A percentile compares a stretch with the other conserved stretches of the same genome.
Conservation (phyloP, 2,329 filamentous ascomycete genomes). For the Hortaea sp. region DNA sequence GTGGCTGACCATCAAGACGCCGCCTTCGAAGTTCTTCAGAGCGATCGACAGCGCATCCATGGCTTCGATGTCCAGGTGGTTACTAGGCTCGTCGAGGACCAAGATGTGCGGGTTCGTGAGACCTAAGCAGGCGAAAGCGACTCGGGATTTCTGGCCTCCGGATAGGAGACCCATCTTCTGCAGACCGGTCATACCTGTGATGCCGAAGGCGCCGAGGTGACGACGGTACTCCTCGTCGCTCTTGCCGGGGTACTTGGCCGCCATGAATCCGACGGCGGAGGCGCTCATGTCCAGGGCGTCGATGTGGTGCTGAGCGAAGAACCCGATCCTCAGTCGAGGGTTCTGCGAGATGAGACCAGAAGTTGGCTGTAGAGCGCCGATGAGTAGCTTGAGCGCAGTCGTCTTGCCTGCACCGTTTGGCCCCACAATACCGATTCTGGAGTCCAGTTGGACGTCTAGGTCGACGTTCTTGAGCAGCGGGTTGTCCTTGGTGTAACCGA, state of each 20-base stretch:
- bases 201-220: constrained; percentile 76
- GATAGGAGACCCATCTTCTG: constrained; percentile 93
- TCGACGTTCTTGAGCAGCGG: constrained; percentile 78
- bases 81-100: constrained; percentile 95
- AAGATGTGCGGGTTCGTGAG: constrained; percentile 92
- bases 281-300: constrained; percentile 84
- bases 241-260: constrained; percentile 78
- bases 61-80: constrained; percentile 97
- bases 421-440: constrained; percentile 96
- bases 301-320: constrained; percentile 98
- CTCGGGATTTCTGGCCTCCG: constrained; percentile 95
- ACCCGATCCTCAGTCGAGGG: constrained; percentile 79
- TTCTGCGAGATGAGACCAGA: constrained; percentile 79
- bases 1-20: constrained; percentile 97
- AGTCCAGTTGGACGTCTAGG: constrained; percentile 93
- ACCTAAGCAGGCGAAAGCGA: constrained; percentile 93
- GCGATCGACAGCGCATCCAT: constrained; percentile 87
- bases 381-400: constrained; percentile 94
- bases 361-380: constrained; percentile 67
- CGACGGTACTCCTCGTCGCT: constrained; percentile 95
- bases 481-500: constrained; percentile 76
- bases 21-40: constrained; percentile 77
- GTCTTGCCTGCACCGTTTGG: constrained; percentile 99
- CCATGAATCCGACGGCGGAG: constrained; percentile 92
- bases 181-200: constrained; percentile 87